Conservation (phyloP, 352 stramenopile genomes). For the Pythium apleroticum region DNA sequence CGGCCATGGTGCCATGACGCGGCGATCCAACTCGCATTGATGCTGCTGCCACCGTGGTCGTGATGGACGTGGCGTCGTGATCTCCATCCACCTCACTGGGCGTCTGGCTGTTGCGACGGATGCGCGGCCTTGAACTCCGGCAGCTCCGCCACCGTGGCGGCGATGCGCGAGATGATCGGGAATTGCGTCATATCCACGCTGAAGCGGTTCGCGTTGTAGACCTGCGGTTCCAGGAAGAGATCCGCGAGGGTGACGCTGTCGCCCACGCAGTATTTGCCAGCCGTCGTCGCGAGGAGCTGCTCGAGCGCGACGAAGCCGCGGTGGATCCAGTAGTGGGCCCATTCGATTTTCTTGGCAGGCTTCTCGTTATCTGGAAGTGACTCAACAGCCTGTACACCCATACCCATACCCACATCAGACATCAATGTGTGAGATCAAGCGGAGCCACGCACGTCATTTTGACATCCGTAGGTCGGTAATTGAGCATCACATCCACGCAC, state of each 20-base stretch:
- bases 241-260: conserved; percentile 88
- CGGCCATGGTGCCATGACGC: too few species aligned
- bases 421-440: conserved; percentile 21
- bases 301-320: conserved; percentile 88
- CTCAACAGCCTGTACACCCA: conserved; percentile 19
- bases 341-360: conserved; percentile 45
- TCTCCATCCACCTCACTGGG: conserved; percentile 28
- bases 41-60: too few species aligned
- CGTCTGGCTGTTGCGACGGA: conserved; percentile 80
- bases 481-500: conserved; percentile 24
- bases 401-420: not conserved
- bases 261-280: conserved; percentile 69
- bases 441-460: not conserved
- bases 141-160: conserved; percentile 58
- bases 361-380: conserved; percentile 53
- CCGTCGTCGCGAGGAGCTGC: conserved; percentile 47
- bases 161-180: conserved; percentile 84
- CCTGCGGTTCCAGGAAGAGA: conserved; percentile 88
- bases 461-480: too few species aligned
- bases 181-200: conserved; percentile 87
- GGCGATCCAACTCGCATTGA: too few species aligned
- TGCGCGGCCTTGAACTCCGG: conserved; percentile 83
- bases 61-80: too few species aligned
- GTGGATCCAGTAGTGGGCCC: conserved; percentile 71
- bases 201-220: conserved; percentile 92